These are phyloP conservation scores for Elasticomyces elasticus DNA, from an alignment of 495 filamentous ascomycete genomes.

Conservation along the genomic window DNA sequence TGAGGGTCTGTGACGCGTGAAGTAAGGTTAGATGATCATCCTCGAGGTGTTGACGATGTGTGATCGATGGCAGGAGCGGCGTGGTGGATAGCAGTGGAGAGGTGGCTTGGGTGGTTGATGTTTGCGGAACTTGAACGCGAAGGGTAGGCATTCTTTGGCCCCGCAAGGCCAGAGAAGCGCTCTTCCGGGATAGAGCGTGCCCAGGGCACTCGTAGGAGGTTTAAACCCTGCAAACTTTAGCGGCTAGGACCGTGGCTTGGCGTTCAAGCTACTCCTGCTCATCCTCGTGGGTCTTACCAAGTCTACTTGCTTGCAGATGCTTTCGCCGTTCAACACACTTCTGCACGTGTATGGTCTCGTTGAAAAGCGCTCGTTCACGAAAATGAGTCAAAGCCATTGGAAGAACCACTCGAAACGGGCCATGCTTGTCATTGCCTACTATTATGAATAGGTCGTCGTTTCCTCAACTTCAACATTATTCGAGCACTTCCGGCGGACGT, in stretches of 20 bases:
- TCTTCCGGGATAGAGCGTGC: not conserved
- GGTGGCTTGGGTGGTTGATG: not conserved
- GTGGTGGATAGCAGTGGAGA: not conserved
- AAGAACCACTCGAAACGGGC: too few species aligned
- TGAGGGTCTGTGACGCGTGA: not conserved
- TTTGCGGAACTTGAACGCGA: not conserved
- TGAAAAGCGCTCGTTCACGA: not conserved
- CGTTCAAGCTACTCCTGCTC: not conserved
- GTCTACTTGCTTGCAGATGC: too few species aligned
- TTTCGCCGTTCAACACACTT: not conserved
- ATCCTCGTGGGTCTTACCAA: too few species aligned
- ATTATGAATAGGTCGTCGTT: too few species aligned
- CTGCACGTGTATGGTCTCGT: not conserved
- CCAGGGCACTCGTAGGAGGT: too few species aligned
- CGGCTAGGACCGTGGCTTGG: not conserved
- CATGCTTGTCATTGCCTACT: too few species aligned
- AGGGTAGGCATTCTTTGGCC: not conserved
- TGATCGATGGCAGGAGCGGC: not conserved
- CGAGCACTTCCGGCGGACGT: too few species aligned
- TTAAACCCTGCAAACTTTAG: not conserved
- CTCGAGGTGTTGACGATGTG: not conserved
- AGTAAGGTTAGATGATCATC: not conserved
- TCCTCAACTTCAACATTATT: too few species aligned
- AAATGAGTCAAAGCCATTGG: too few species aligned
- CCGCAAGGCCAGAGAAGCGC: not conserved